These are phyloP conservation scores for Brassica incana DNA, from an alignment of 345 rosid species.

Conservation along the genomic window DNA sequence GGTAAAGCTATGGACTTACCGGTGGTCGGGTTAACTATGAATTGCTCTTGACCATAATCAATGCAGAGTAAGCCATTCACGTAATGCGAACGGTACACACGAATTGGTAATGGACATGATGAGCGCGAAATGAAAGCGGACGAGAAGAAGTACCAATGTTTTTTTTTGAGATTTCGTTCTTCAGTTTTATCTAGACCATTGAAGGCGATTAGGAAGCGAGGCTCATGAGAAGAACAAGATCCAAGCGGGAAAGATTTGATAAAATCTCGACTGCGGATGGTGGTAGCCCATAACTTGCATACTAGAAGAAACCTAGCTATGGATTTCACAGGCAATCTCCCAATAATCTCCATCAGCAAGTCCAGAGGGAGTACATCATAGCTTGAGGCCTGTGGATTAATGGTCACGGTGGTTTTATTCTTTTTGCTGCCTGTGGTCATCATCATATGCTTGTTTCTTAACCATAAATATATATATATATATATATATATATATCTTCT, in stretches of 20 bases:
- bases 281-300: not conserved
- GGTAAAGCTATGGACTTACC: not conserved
- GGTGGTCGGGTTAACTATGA: not conserved
- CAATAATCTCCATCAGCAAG: not conserved
- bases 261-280: not conserved
- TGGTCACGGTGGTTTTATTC: not conserved
- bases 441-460: too few relatives aligned
- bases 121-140: not conserved
- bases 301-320: not conserved
- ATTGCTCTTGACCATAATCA: not conserved
- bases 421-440: not conserved
- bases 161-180: not conserved
- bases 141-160: constrained; percentile 3
- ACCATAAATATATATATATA: too few relatives aligned
- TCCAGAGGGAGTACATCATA: not conserved
- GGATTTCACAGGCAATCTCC: not conserved
- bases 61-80: not conserved
- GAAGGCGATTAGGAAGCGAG: not conserved
- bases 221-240: not conserved
- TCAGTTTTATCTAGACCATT: not conserved
- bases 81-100: not conserved
- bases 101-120: not conserved
- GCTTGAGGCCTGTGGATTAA: not conserved
- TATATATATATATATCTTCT: too few relatives aligned
- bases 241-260: not conserved